A percentile compares a stretch with the other conserved stretches of the same genome.
These are phyloP conservation scores for Darksidea phi DNA, from an alignment of 495 filamentous ascomycete species.

Conservation along the genomic window DNA sequence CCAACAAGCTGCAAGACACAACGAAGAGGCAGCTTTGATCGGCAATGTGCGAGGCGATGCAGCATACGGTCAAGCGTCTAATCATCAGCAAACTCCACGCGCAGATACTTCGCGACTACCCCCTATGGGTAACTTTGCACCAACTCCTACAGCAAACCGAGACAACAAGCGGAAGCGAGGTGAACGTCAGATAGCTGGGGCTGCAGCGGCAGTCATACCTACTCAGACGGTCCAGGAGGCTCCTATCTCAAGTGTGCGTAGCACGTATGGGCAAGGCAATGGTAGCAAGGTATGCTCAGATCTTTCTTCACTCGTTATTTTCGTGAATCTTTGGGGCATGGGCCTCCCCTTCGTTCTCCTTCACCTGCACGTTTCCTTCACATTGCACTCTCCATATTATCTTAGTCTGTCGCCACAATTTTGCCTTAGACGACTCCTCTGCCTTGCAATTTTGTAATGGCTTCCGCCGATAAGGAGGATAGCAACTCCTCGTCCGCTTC, in stretches of 20 bases:
- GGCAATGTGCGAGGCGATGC: slow-evolving; percentile 60
- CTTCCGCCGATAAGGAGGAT: too few relatives aligned
- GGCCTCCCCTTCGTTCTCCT: too few relatives aligned
- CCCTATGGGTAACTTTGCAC: slow-evolving; percentile 89
- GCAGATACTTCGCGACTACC: slow-evolving; percentile 56
- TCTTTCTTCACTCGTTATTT: slow-evolving; percentile 2
- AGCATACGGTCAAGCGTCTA: slow-evolving; percentile 45
- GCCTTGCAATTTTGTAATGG: too few relatives aligned
- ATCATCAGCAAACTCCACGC: slow-evolving; percentile 44
- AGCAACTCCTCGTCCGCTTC: too few relatives aligned
- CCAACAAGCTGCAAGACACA: slow-evolving; percentile 55
- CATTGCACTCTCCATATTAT: too few relatives aligned
- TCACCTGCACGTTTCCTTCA: too few relatives aligned
- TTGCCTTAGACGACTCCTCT: too few relatives aligned
- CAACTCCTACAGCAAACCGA: slow-evolving; percentile 75
- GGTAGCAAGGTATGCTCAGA: slow-evolving; percentile 51
- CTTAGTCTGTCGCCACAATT: too few relatives aligned
- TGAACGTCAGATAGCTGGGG: slow-evolving; percentile 34
- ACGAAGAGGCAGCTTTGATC: slow-evolving; percentile 64
- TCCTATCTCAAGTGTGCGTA: slow-evolving; percentile 28
- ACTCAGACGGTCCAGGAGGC: slow-evolving; percentile 41
- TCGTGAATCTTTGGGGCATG: background rate
- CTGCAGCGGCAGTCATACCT: slow-evolving; percentile 12
- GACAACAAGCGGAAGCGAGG: slow-evolving; percentile 77
- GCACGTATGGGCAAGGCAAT: slow-evolving; percentile 44